A percentile compares a stretch with the other conserved stretches of the same genome.
Evolutionary conservation across 73 alveolate genomes (phyloP).

Genomic region (Paramecium octaurelia): DNA sequence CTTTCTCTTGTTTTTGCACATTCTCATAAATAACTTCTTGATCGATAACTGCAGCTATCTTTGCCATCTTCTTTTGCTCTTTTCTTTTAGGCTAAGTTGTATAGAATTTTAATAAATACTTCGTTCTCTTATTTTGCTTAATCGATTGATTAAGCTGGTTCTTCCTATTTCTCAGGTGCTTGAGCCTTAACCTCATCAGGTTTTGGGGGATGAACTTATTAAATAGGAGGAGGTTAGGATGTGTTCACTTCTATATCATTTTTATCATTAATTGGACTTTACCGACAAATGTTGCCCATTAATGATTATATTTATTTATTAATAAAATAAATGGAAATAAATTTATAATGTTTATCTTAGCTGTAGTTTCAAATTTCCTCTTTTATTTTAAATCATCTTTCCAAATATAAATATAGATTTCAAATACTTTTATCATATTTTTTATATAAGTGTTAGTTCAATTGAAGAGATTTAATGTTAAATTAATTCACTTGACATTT

Average conservation of each 20-base stretch:
- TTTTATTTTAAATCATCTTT: no score
- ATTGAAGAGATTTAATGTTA: no score
- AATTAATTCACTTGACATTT: no score
- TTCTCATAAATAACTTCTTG: background rate
- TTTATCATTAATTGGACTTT: background rate
- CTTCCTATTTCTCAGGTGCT: background rate
- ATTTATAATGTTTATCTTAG: background rate
- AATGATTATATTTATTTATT: background rate
- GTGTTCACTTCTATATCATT: background rate
- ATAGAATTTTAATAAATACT: background rate
- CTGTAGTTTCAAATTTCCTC: background rate
- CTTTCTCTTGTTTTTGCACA: background rate
- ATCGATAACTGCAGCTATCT: slow-evolving; percentile 5
- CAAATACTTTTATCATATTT: no score
- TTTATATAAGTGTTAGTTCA: no score
- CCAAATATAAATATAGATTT: background rate
- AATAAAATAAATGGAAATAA: background rate
- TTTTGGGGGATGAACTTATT: background rate
- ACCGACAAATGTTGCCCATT: background rate
- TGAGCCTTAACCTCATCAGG: background rate
- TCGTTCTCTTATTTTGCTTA: background rate
- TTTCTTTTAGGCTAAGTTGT: background rate
- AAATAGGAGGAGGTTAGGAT: background rate
- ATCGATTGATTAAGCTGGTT: background rate
- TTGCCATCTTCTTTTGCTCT: background rate